Evolutionary conservation across 176 grass and related monocot genomes (phyloP), one percentile per base, ranked within the genome.

Genomic region (Oryza longistaminata): DNA sequence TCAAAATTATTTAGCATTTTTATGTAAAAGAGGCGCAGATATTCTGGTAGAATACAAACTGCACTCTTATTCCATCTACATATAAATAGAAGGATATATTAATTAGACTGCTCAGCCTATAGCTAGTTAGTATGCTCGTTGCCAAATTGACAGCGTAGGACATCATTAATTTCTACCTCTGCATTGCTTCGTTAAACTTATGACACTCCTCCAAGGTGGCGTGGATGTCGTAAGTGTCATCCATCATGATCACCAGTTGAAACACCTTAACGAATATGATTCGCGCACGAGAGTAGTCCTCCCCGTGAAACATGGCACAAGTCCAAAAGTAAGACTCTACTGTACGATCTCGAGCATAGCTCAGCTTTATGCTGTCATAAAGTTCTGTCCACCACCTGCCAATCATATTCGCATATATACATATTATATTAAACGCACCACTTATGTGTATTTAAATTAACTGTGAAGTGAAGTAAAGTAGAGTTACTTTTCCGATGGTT

Each of bases 371-470:
- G 1, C 6, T 22, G 2, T 33, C 4, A 6, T 86, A 61, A 2
- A 81, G 16, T 3, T 75, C 19, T 21, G 24, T 73, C 85, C 85
- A 87, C 85, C 85, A 87, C 11, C 84, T 86, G 34, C 5, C 34
- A 35, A 35, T 4, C 5, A 35, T 35, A 35, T 35, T 27, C 34
- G 34, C 34, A 35, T 35, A 4, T 4, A 35, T 35, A 35, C 5
- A 35, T n/a, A n/a, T n/a, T 35, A 35, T 3, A 35, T 35, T 2
- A 34, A 34, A n/a, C n/a, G n/a, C n/a, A 35, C 4, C 34, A 35
- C 34, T 4, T 35, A 35, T 35, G 34, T 35, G 4, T 35, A 35
- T 4, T 35, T 35, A 35, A 5, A 5, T 35, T 35, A 35, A 35
- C 34, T 5, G 34, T 35, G 3, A 35, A 35, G 34, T 35, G 34